Evolutionary conservation across 306 rosid species (phyloP).

Genomic region (Cotoneaster glaucophyllus): DNA sequence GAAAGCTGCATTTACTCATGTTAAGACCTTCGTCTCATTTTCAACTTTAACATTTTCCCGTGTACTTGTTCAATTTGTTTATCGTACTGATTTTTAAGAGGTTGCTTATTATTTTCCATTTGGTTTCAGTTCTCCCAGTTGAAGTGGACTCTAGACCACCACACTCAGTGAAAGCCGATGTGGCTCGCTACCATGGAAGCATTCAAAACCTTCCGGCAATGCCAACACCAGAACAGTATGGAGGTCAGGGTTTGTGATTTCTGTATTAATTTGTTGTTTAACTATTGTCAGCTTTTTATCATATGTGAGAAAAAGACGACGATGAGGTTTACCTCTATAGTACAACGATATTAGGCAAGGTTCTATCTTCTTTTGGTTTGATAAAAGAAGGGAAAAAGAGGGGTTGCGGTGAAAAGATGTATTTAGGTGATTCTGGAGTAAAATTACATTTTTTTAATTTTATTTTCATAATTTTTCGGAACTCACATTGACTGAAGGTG

Average conservation of each 20-base stretch:
- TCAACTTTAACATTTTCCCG: background rate
- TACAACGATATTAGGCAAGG: background rate
- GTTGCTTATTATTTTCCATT: background rate
- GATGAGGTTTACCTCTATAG: background rate
- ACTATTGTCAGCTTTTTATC: background rate
- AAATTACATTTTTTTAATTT: background rate
- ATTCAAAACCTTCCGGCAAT: conserved; percentile 1
- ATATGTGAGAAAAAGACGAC: background rate
- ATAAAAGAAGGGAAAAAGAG: background rate
- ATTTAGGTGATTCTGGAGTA: background rate
- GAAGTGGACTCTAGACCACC: conserved; percentile 23
- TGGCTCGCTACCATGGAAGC: conserved; percentile 10
- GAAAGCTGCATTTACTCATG: conserved; percentile 35
- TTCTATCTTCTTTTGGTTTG: background rate
- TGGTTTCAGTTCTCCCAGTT: conserved; percentile 32
- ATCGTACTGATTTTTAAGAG: background rate
- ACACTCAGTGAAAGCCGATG: conserved; percentile 7
- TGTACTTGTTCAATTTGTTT: background rate
- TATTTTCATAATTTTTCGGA: no score
- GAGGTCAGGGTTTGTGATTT: background rate
- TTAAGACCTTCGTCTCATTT: background rate
- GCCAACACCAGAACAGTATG: background rate
- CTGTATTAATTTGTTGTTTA: background rate
- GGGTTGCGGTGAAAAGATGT: background rate
- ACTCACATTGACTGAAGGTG: no score